Evolutionary conservation across 768 basidiomycete genomes (phyloP), one percentile per base, ranked within the genome.

Genomic region (Mycena pura): DNA sequence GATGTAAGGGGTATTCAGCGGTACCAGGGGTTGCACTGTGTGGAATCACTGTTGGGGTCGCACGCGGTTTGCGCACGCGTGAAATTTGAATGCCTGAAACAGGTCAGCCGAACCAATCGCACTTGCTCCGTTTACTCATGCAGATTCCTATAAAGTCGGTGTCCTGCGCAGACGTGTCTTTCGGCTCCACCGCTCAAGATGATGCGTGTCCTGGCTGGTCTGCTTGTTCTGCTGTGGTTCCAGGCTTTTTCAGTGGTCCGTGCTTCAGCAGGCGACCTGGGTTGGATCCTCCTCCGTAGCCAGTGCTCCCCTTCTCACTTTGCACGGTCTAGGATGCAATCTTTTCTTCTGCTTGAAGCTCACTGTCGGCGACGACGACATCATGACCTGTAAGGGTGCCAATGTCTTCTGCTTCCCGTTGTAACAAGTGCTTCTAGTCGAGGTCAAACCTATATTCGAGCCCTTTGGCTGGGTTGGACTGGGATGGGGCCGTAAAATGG

Each of bases 401-500:
- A 19, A 25, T 39, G 6, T 19, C 4, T 8, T 36, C 21, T 34
- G 15, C 22, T 38, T 46, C 34, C 8, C 6, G 32, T 11, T 7
- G 45, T 21, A n/a, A 8, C 24, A 17, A 22, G 17, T 14, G 9
- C 13, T 29, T 55, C 27, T 34, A 65, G 64, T 44, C 27, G 47
- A 64, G 34, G 34, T 65, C 5, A 64, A 45, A 27, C 55, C 60
- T 2, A 22, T 59, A 21, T 57, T 57, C 27, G 70, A 79, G 44
- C 73, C 76, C 24, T 55, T 82, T 13, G 84, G 84, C 24, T 87
- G 85, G 85, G 73, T 86, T 64, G 83, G 81, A 49, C 70, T 87
- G 86, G 85, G 85, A 13, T 86, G 82, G 67, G 86, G 86, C 5
- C 61, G 57, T 28, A 73, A 69, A 40, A 86, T 86, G 85, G 67